A percentile compares a stretch with the other conserved stretches of the same genome.
Evolutionary conservation across 345 rosid species (phyloP).

Genomic region (Bruguiera gymnorhiza): DNA sequence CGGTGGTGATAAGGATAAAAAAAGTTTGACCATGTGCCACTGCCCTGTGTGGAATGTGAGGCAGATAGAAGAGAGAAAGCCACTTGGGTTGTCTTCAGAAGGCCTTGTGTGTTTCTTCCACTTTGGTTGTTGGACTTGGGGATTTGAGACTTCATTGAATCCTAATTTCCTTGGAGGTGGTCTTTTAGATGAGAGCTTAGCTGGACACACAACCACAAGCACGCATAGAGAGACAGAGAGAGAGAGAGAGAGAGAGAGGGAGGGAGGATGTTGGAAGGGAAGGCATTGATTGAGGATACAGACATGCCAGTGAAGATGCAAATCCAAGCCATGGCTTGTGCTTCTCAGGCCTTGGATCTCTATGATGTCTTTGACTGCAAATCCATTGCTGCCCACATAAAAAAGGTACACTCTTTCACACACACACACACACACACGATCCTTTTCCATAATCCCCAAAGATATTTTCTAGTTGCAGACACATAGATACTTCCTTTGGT

Average conservation of each 20-base stretch:
- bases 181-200: not conserved
- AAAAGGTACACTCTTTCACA: conserved; percentile 42
- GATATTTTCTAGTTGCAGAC: not conserved
- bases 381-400: conserved; percentile 62
- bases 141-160: not conserved
- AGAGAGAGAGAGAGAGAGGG: not conserved
- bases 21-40: conserved; percentile 14
- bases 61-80: not conserved
- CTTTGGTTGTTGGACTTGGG: conserved; percentile 17
- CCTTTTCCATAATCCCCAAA: not conserved
- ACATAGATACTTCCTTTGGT: too few species aligned
- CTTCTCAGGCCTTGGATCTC: conserved; percentile 68
- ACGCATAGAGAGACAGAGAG: not conserved
- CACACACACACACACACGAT: not conserved
- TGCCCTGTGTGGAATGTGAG: not conserved
- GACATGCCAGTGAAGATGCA: conserved; percentile 96
- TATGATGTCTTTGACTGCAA: conserved; percentile 59
- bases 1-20: conserved; percentile 6
- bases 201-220: too few species aligned
- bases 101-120: conserved; percentile 6
- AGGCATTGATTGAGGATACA: conserved; percentile 68
- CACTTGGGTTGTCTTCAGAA: not conserved
- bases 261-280: conserved; percentile 78
- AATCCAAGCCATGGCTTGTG: conserved; percentile 74
- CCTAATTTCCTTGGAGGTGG: not conserved